Conservation (phyloP, 1,139 yeast genomes). For the Debaryomyces psychrophilus region DNA sequence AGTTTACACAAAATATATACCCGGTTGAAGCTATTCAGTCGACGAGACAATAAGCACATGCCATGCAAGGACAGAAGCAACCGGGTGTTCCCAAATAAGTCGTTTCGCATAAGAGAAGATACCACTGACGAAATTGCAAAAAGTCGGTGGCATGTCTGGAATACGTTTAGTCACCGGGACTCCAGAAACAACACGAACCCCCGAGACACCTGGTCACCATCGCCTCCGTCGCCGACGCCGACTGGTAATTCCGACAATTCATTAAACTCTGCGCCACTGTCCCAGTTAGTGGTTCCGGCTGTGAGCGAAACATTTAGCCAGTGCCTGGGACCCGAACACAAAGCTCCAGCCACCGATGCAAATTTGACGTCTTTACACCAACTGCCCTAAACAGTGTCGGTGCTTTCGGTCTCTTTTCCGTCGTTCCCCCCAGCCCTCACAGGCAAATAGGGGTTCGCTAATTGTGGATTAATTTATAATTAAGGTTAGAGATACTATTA, state of each 20-base stretch:
- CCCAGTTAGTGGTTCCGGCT: background rate
- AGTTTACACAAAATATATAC: background rate
- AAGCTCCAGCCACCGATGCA: background rate
- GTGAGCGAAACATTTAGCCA: background rate
- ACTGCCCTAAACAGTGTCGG: background rate
- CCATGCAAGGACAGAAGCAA: background rate
- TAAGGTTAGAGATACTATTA: background rate
- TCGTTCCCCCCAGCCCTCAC: background rate
- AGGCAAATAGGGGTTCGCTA: background rate
- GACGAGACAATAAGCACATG: background rate
- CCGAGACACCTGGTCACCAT: background rate
- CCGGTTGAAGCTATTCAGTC: background rate
- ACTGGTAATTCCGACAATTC: background rate
- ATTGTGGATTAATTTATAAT: background rate
- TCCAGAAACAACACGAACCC: background rate
- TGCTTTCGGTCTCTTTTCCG: background rate
- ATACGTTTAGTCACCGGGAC: background rate
- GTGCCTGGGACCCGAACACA: background rate
- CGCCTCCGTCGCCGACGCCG: background rate
- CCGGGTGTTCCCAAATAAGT: background rate
- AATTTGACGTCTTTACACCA: background rate
- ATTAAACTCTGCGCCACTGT: background rate
- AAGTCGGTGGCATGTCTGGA: background rate
- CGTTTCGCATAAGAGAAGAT: constrained; percentile 3
- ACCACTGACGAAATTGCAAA: background rate